These are phyloP conservation scores for Plectranthus barbatus DNA, from an alignment of 257 asterid species.

Conservation along the genomic window DNA sequence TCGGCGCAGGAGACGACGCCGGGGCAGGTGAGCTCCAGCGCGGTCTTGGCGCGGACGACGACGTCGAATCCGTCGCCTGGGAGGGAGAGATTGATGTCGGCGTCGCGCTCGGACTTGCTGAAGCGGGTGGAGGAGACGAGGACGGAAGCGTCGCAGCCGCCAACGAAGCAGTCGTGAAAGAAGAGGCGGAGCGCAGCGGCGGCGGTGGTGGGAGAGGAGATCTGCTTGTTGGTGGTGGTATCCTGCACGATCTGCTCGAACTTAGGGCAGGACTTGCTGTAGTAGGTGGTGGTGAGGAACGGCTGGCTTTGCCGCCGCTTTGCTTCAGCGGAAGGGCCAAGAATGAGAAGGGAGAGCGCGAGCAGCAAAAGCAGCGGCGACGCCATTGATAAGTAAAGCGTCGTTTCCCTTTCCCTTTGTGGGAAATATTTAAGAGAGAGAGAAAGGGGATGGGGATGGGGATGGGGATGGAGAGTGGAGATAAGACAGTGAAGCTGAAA, in stretches of 20 bases:
- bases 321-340: not conserved
- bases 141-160: constrained; percentile 89
- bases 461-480: no score
- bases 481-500: constrained; percentile 2
- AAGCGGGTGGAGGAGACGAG: constrained; percentile 76
- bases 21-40: no score
- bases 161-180: constrained; percentile 85
- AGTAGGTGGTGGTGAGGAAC: constrained; percentile 33
- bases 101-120: constrained; percentile 80
- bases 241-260: constrained; percentile 70
- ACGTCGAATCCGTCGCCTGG: constrained; percentile 98
- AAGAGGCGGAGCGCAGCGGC: constrained; percentile 90
- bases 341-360: constrained; percentile 12
- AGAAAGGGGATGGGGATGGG: not conserved
- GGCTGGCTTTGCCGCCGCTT: constrained; percentile 17
- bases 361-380: constrained; percentile 22
- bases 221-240: constrained; percentile 75
- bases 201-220: constrained; percentile 91
- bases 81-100: constrained; percentile 84
- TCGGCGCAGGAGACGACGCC: constrained; percentile 87
- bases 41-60: constrained; percentile 76
- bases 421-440: constrained; percentile 20
- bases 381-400: constrained; percentile 12
- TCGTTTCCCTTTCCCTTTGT: not conserved
- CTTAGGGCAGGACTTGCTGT: constrained; percentile 52